These are phyloP conservation scores for Centella asiatica DNA, from an alignment of 129 eudicot genomes.

Conservation along the genomic window DNA sequence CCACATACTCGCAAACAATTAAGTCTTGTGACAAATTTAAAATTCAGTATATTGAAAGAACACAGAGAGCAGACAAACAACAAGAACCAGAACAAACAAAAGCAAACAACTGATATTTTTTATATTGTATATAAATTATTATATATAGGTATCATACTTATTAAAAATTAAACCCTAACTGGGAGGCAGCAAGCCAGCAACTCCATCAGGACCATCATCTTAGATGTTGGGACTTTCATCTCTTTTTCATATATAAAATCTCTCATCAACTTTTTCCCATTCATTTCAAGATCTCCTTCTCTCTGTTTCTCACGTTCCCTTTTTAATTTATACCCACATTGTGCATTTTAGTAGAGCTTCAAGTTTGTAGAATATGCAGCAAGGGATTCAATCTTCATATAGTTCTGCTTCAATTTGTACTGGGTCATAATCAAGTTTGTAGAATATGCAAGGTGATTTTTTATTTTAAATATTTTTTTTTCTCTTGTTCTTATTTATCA, in stretches of 20 bases:
- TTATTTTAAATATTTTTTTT: not conserved
- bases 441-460: no score
- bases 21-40: no score
- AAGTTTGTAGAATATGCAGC: slow-evolving; percentile 1
- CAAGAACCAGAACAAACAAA: slow-evolving; percentile 1
- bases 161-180: slow-evolving; percentile 11
- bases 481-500: not conserved
- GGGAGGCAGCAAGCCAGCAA: slow-evolving; percentile 6
- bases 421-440: not conserved
- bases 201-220: slow-evolving; percentile 5
- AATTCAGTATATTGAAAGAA: not conserved
- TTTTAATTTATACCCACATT: slow-evolving; percentile 2
- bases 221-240: slow-evolving; percentile 6
- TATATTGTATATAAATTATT: not conserved
- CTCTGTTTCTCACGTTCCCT: not conserved
- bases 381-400: not conserved
- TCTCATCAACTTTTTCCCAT: slow-evolving; percentile 1
- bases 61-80: slow-evolving; percentile 11
- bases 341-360: slow-evolving; percentile 2
- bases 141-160: no score
- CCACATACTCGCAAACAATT: no score
- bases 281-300: slow-evolving; percentile 7
- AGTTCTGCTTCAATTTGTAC: not conserved
- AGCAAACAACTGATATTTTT: not conserved
- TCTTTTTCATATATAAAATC: slow-evolving; percentile 3